phyloP scores from a whole-genome alignment of 352 stramenopile genomes.

The Pythium aquatile region DNA sequence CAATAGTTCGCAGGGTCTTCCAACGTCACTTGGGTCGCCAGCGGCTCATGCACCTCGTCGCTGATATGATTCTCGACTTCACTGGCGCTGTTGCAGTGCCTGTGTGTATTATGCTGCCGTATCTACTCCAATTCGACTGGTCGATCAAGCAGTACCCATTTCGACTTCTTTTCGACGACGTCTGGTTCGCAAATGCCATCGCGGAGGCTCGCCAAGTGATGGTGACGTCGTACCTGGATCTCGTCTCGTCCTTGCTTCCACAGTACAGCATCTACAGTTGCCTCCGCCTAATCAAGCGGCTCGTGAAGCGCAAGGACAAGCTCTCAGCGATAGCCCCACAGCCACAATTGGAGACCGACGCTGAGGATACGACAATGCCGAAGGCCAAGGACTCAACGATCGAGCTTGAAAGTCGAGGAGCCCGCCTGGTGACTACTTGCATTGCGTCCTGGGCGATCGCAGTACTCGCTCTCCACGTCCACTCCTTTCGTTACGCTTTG shows the following conservation, averaged over 20 bases:
- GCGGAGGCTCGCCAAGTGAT: constrained; percentile 16
- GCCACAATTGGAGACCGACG: background rate
- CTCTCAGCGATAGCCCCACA: background rate
- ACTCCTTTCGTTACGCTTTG: too few relatives aligned
- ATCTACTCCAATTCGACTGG: constrained; percentile 7
- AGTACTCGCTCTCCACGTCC: background rate
- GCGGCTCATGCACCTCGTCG: too few relatives aligned
- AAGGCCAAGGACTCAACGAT: background rate
- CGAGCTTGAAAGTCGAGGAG: background rate
- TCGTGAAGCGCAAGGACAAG: background rate
- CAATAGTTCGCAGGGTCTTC: too few relatives aligned
- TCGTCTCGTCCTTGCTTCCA: constrained; percentile 10
- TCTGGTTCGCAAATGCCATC: constrained; percentile 17
- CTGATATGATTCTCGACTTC: constrained; percentile 13
- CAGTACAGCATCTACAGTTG: constrained; percentile 8
- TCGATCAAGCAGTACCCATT: background rate
- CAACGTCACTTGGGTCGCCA: too few relatives aligned
- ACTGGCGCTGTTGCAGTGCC: constrained; percentile 4
- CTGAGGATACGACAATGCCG: background rate
- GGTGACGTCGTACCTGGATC: constrained; percentile 20
- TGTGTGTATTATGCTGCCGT: constrained; percentile 11
- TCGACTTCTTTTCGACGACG: constrained; percentile 9
- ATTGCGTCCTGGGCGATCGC: background rate
- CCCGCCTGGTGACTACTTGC: background rate
- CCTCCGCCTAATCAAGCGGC: background rate